Evolutionary conservation across 2,329 filamentous ascomycete genomes (phyloP), one percentile per base, ranked within the genome.

Genomic region (Colletotrichum sojae): DNA sequence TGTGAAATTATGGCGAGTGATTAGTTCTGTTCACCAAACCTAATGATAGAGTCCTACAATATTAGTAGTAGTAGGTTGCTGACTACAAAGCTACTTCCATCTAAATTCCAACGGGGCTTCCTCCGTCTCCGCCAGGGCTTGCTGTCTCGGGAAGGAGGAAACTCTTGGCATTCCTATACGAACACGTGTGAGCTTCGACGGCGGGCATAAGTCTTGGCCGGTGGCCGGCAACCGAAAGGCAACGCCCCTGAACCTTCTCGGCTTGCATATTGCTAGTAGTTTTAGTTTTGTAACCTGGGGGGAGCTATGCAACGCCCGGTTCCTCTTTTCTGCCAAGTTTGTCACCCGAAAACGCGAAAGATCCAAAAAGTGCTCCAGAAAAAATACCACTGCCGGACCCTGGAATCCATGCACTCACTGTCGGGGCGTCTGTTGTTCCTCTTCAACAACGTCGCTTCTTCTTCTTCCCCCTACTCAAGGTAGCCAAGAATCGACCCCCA

Each of bases 251-350:
- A 56, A 45, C 25, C 22, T 54, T 54, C 46, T 22, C n/a, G 56
- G 63, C 36, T 31, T 67, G 53, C 31, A 36, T 36, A 36, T 36
- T 36, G 31, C 10, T 36, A 36, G 31, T 36, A 36, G 31, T 31
- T 31, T 48, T 48, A 48, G 60, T 45, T 54, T 16, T n/a, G 16
- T 52, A n/a, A 13, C 18, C 48, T 58, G 40, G 61, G 49, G 31
- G 61, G 54, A 55, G 31, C 48, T 51, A 20, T 55, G 46, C 31
- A 18, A 31, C 18, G 27, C 36, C 31, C 40, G 45, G 36, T 64
- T 53, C 64, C 43, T 48, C 49, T 69, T 66, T 60, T 53, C 58
- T 61, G 48, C 58, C 58, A 61, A 61, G 48, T 53, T 61, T 49
- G 8, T n/a, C 13, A 2, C 40, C 40, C 5, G 2, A 16, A 43